Evolutionary conservation across 2,329 filamentous ascomycete species (phyloP), one percentile per base, ranked within the genome.

Genomic region (Aspergillus ochraceoroseus): DNA sequence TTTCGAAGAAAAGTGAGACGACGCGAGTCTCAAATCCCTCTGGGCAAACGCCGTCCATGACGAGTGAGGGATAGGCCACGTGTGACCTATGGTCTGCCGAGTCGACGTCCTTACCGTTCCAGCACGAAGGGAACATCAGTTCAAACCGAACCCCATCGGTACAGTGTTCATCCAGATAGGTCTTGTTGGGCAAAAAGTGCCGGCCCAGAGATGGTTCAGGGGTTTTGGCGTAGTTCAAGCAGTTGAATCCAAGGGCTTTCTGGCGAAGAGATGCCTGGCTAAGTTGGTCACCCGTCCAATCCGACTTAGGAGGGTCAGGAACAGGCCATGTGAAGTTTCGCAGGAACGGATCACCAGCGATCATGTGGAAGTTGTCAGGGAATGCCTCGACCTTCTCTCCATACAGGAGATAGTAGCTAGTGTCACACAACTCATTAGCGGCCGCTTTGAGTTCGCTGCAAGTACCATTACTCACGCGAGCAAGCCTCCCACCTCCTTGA

Each of bases 231-330:
- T 95, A 95, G 76, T 96, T 82, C 46, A 98, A 70, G 67, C 92
- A 96, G 73, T 96, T 96, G 77, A 95, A 95, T 3, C 92, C 90
- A 18, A 95, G 55, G 7, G 89, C 87, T 47, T 89, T 87, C 70
- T 94, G 84, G 35, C 69, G 70, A 25, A 95, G 76, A 37, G 81
- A 77, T 11, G 66, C 63, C 69, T 94, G 88, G 7, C 82, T 83
- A 55, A 77, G 75, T 44, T 82, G 77, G 4, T 79, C 68, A 2
- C 62, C 66, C 3, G 65, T 59, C 89, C 89, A 95, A 15, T 65
- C 49, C 8, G 85, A 87, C 66, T 87, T 86, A 15, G 78, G 75
- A 26, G 77, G 71, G 52, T 79, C 78, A 2, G 82, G 82, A 48
- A 86, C 75, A 0, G 82, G 77, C 41, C 81, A 74, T 7, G 77